phyloP scores from a whole-genome alignment of 2,329 filamentous ascomycete species.

The Mollisia scopiformis region DNA sequence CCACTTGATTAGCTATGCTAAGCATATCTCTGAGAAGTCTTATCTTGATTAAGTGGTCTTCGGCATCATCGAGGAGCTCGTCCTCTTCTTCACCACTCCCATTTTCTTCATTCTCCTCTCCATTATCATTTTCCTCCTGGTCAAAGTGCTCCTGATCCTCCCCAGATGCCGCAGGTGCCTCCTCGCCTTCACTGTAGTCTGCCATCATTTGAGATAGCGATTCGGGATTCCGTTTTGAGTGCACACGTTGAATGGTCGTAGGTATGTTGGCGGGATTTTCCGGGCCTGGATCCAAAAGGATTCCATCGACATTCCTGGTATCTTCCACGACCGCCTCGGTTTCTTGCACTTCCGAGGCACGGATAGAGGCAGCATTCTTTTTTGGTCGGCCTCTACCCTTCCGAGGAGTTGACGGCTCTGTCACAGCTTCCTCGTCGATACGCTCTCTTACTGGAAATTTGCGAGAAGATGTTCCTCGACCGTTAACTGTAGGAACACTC shows the following conservation, averaged over 20 bases:
- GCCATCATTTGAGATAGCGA: too few relatives aligned
- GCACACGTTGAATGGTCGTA: too few relatives aligned
- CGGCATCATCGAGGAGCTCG: background rate
- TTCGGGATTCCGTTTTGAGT: too few relatives aligned
- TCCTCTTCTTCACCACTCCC: too few relatives aligned
- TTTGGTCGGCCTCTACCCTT: constrained; percentile 8
- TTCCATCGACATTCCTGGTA: background rate
- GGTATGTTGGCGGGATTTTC: constrained; percentile 1
- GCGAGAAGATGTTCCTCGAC: background rate
- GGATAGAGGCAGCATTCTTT: background rate
- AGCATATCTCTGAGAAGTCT: constrained; percentile 9
- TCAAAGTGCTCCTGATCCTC: too few relatives aligned
- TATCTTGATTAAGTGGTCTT: constrained; percentile 1
- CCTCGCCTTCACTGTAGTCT: too few relatives aligned
- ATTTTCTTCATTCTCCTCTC: background rate
- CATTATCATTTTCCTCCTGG: background rate
- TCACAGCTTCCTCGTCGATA: background rate
- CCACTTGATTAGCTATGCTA: constrained; percentile 5
- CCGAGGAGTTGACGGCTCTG: background rate
- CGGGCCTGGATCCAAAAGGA: constrained; percentile 16
- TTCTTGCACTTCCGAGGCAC: background rate
- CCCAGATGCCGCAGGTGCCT: too few relatives aligned
- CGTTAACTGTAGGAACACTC: background rate
- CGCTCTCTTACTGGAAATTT: too few relatives aligned
- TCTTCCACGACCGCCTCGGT: background rate